phyloP scores from a whole-genome alignment of 129 eudicot genomes.

The Chrysanthemum lavandulifolium region DNA sequence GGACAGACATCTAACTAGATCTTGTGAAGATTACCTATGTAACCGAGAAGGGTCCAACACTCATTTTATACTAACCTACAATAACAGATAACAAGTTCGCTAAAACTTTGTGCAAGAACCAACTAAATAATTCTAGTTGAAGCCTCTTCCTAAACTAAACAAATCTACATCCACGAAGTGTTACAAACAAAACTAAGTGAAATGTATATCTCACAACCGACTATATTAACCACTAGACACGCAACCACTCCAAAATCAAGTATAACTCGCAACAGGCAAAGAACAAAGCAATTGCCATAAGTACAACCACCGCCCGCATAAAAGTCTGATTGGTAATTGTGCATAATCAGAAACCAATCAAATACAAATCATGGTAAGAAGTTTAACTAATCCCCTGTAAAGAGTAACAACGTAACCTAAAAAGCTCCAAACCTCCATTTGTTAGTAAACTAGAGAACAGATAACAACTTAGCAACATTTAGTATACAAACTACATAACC shows the following conservation, averaged over 20 bases:
- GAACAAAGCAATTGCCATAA: constrained; percentile 6
- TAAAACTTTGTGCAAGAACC: no score
- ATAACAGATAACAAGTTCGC: no score
- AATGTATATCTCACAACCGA: no score
- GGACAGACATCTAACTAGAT: not conserved
- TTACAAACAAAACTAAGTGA: no score
- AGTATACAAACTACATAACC: not conserved
- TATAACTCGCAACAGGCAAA: not conserved
- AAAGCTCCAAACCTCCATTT: not conserved
- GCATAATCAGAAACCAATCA: not conserved
- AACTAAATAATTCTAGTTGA: no score
- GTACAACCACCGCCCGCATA: not conserved
- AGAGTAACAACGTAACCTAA: not conserved
- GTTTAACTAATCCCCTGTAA: not conserved
- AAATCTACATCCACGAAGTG: no score
- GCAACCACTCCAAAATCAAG: not conserved
- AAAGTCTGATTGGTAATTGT: not conserved
- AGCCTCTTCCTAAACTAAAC: no score
- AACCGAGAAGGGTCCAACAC: no score
- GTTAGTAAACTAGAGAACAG: not conserved
- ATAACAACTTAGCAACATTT: not conserved
- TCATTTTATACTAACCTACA: no score
- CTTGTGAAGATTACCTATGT: not conserved
- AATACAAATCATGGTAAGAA: not conserved
- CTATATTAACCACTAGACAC: no score